Conservation (phyloP, 2,329 filamentous ascomycete species). For the Colletotrichum kahawae region DNA sequence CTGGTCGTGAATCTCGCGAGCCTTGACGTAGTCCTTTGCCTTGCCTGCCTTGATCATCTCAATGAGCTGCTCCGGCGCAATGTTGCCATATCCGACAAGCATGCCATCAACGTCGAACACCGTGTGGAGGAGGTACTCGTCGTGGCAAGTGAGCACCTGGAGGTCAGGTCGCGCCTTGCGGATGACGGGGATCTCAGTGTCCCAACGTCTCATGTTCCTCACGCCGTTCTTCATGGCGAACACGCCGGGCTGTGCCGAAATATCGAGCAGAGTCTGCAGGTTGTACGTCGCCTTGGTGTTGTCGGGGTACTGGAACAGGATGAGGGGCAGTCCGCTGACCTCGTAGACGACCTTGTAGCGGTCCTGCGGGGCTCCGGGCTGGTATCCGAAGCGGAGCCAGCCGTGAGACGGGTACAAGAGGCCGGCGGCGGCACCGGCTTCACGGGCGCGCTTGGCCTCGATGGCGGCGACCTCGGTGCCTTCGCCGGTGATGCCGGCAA, state of each 20-base stretch:
- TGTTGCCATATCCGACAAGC: slow-evolving; percentile 59
- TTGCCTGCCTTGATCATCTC: slow-evolving; percentile 57
- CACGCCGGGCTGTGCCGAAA: slow-evolving; percentile 55
- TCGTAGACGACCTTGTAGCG: slow-evolving; percentile 56
- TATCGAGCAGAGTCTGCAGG: slow-evolving; percentile 57
- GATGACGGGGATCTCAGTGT: slow-evolving; percentile 59
- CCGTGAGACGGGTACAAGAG: slow-evolving; percentile 58
- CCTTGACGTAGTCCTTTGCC: slow-evolving; percentile 51
- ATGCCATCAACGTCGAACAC: slow-evolving; percentile 58
- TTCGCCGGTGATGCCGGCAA: slow-evolving; percentile 58
- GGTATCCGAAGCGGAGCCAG: slow-evolving; percentile 61
- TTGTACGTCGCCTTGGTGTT: slow-evolving; percentile 57
- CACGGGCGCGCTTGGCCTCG: slow-evolving; percentile 54
- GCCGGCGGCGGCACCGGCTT: slow-evolving; percentile 54
- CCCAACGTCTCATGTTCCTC: slow-evolving; percentile 62
- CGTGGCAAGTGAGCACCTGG: slow-evolving; percentile 56
- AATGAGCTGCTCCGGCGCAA: slow-evolving; percentile 53
- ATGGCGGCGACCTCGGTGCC: slow-evolving; percentile 57
- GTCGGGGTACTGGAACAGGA: slow-evolving; percentile 60
- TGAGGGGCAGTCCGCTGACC: slow-evolving; percentile 52
- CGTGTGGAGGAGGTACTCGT: slow-evolving; percentile 58
- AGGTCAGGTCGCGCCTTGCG: slow-evolving; percentile 51
- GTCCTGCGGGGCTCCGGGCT: slow-evolving; percentile 56
- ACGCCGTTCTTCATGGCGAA: slow-evolving; percentile 64
- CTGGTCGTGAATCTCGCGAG: slow-evolving; percentile 53